Percentiles rank a stretch among this genome's conserved stretches.
phyloP scores from a whole-genome alignment of 805 yeast genomes.

The Phaffomyces antillensis region DNA sequence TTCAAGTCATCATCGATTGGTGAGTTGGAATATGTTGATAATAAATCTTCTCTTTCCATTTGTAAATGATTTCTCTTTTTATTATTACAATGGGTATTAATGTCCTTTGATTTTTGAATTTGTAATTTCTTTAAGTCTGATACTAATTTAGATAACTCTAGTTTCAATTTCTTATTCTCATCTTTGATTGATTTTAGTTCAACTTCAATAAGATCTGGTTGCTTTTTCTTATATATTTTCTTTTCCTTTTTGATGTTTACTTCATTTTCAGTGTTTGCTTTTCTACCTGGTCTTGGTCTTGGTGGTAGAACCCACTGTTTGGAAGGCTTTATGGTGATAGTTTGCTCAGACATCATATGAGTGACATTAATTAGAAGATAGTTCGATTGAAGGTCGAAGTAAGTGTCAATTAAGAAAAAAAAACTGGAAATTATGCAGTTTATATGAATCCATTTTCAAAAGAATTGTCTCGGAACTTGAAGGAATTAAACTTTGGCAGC shows the following conservation, averaged over 20 bases:
- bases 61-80: conserved; percentile 18
- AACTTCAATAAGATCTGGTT: conserved; percentile 22
- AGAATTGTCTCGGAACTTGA: neutral
- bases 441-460: neutral
- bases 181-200: conserved; percentile 36
- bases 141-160: conserved; percentile 38
- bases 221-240: conserved; percentile 1
- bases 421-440: neutral
- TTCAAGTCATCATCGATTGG: conserved; percentile 7
- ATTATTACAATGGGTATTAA: conserved; percentile 1
- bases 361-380: neutral
- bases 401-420: neutral
- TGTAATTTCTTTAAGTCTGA: conserved; percentile 34
- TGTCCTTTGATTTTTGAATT: conserved; percentile 1
- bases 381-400: too few species aligned
- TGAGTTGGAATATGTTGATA: conserved; percentile 2
- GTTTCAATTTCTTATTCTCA: conserved; percentile 37
- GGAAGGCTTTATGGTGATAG: conserved; percentile 33
- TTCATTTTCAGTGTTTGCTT: neutral
- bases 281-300: conserved; percentile 41
- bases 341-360: neutral
- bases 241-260: conserved; percentile 3
- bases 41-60: conserved; percentile 14
- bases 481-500: neutral
- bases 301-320: conserved; percentile 84